Evolutionary conservation across 2,329 filamentous ascomycete species (phyloP).

Genomic region (Helicocarpus griseus): DNA sequence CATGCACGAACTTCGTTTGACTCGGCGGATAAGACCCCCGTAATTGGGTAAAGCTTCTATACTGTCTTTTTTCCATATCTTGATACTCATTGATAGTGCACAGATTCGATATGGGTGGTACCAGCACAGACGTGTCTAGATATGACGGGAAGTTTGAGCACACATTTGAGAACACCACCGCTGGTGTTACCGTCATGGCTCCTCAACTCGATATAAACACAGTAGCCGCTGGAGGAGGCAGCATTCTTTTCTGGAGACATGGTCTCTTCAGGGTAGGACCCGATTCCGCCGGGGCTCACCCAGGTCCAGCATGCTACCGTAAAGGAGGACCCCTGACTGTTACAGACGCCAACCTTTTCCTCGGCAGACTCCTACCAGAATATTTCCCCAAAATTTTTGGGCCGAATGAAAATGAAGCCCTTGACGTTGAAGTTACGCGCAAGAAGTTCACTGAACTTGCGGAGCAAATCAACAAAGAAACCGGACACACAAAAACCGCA

Average conservation of each 20-base stretch:
- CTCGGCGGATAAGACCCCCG: slow-evolving; percentile 65
- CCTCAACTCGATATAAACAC: slow-evolving; percentile 93
- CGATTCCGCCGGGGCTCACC: slow-evolving; percentile 83
- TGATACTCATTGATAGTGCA: background rate
- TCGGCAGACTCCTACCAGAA: slow-evolving; percentile 76
- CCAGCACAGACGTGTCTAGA: slow-evolving; percentile 80
- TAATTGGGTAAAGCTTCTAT: too few relatives aligned
- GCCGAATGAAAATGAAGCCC: slow-evolving; percentile 71
- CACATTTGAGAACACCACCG: slow-evolving; percentile 87
- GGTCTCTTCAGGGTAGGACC: slow-evolving; percentile 87
- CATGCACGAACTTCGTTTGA: slow-evolving; percentile 91
- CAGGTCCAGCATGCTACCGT: slow-evolving; percentile 83
- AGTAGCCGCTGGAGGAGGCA: slow-evolving; percentile 71
- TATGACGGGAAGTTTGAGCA: slow-evolving; percentile 86
- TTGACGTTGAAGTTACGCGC: slow-evolving; percentile 67
- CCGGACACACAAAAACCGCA: slow-evolving; percentile 30
- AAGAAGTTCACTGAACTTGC: slow-evolving; percentile 67
- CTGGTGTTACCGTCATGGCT: slow-evolving; percentile 86
- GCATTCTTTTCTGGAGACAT: slow-evolving; percentile 70
- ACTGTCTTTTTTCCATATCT: too few relatives aligned
- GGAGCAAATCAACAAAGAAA: slow-evolving; percentile 65
- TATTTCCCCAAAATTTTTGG: slow-evolving; percentile 97
- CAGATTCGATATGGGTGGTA: slow-evolving; percentile 92
- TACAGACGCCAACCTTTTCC: slow-evolving; percentile 82
- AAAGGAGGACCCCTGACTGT: slow-evolving; percentile 87